These are phyloP conservation scores for Syzygium aromaticum DNA, from an alignment of 345 rosid genomes.

Conservation along the genomic window DNA sequence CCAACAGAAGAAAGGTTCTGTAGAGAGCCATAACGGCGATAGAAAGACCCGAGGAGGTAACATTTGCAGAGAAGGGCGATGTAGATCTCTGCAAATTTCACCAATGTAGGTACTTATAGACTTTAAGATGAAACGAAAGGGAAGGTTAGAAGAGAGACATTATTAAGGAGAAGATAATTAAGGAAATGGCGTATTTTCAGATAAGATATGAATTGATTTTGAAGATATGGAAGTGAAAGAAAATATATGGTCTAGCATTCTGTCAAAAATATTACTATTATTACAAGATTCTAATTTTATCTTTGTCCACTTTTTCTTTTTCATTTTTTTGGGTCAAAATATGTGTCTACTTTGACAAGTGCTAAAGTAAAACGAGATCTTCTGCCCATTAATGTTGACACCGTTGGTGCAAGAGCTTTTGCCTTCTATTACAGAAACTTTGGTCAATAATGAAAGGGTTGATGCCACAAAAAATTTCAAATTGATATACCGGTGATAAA, in stretches of 20 bases:
- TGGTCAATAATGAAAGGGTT: no score
- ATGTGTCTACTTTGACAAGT: background rate
- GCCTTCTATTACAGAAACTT: background rate
- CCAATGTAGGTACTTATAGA: background rate
- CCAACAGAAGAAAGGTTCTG: background rate
- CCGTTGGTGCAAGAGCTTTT: background rate
- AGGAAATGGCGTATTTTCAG: background rate
- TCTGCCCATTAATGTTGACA: background rate
- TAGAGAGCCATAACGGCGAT: background rate
- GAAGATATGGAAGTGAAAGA: background rate
- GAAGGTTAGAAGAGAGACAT: background rate
- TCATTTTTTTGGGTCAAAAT: background rate
- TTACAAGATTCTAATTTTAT: no score
- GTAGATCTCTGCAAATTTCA: background rate
- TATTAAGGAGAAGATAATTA: background rate
- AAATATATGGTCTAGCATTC: no score
- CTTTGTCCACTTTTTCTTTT: no score
- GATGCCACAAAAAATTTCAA: no score
- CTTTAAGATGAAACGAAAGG: background rate
- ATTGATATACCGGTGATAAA: no score
- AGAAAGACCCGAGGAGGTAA: background rate
- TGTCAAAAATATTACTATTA: background rate
- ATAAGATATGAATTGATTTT: background rate
- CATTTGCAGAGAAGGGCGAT: background rate
- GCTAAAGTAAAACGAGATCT: background rate